A percentile compares a stretch with the other conserved stretches of the same genome.
phyloP scores from a whole-genome alignment of 2,329 filamentous ascomycete species.

The Trichoderma lentiforme region DNA sequence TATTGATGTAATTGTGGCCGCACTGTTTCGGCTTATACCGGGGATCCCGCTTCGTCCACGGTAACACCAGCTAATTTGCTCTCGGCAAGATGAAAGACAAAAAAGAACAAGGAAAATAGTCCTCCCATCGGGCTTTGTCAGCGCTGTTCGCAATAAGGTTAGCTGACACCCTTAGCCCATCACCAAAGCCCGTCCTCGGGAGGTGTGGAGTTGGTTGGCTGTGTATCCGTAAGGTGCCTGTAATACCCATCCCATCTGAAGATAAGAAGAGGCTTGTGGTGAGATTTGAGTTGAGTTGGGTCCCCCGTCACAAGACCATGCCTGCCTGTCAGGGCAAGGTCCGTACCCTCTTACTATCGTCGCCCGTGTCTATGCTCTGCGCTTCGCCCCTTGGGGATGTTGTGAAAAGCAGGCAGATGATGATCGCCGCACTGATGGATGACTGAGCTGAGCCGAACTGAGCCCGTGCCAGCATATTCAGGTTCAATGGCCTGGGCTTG shows the following conservation, averaged over 20 bases:
- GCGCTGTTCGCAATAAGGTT: not conserved
- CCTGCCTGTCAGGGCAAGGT: not conserved
- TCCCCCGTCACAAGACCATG: not conserved
- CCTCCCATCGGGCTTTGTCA: not conserved
- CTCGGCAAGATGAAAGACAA: not conserved
- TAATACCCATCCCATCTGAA: not conserved
- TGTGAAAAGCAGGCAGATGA: not conserved
- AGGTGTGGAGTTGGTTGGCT: not conserved
- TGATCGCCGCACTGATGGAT: not conserved
- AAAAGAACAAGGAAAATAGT: not conserved
- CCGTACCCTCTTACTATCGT: not conserved
- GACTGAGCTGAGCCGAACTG: not conserved
- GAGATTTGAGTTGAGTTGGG: not conserved
- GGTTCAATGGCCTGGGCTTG: not conserved
- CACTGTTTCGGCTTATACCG: not conserved
- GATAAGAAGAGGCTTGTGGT: not conserved
- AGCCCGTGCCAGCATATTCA: not conserved
- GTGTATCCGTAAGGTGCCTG: not conserved
- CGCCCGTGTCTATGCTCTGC: not conserved
- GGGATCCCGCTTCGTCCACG: not conserved
- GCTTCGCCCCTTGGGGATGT: not conserved
- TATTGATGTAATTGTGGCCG: not conserved
- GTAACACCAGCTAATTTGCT: not conserved
- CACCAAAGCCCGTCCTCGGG: not conserved
- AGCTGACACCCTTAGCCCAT: not conserved